Conservation (phyloP, 2,329 filamentous ascomycete genomes). For the Pestalotiopsis sp. region DNA sequence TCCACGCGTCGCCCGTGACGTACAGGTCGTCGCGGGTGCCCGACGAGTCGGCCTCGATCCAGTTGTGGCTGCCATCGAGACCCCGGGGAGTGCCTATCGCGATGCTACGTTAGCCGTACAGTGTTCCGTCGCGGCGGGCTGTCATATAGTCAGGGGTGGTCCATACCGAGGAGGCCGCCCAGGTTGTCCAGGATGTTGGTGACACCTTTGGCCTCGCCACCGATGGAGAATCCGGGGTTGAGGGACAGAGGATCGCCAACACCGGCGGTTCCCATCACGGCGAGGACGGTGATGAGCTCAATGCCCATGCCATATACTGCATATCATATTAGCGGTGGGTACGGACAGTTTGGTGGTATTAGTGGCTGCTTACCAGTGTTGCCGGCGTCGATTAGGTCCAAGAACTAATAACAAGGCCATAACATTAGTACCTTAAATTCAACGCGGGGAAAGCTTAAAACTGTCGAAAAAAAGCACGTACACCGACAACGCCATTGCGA, state of each 20-base stretch:
- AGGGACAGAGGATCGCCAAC: conserved; percentile 53
- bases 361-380: conserved; percentile 25
- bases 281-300: conserved; percentile 42
- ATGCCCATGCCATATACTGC: conserved; percentile 48
- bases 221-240: conserved; percentile 54
- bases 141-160: conserved; percentile 7
- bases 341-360: background rate
- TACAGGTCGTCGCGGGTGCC: conserved; percentile 57
- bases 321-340: background rate
- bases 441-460: no score
- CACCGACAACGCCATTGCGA: conserved; percentile 26
- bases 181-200: conserved; percentile 44
- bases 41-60: conserved; percentile 57
- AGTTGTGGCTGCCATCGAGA: conserved; percentile 55
- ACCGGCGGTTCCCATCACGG: conserved; percentile 49
- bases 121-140: background rate
- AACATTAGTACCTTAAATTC: background rate
- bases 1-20: conserved; percentile 49
- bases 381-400: conserved; percentile 34
- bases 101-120: conserved; percentile 1
- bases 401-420: conserved; percentile 12
- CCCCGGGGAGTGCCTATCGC: conserved; percentile 42
- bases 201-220: conserved; percentile 40
- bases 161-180: conserved; percentile 41
- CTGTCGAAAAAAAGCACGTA: conserved; percentile 6